Evolutionary conservation across 2,329 filamentous ascomycete genomes (phyloP).

Genomic region (Diplocarpon rosae): DNA sequence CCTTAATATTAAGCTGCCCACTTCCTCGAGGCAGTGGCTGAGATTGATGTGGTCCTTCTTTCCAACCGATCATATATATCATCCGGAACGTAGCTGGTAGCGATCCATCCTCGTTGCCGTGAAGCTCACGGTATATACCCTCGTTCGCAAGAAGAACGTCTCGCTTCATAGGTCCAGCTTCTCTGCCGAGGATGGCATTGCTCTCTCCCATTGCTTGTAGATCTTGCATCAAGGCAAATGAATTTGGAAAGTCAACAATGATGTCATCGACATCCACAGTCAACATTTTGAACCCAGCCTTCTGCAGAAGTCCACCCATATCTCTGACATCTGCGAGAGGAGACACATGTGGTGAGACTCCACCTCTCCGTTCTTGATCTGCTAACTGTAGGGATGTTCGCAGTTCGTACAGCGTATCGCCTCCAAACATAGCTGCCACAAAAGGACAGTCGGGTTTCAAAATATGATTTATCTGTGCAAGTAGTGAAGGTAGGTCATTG

Average conservation of each 20-base stretch:
- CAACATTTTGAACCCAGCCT: constrained; percentile 86
- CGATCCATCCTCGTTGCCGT: constrained; percentile 67
- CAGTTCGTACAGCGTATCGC: constrained; percentile 87
- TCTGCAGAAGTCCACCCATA: constrained; percentile 74
- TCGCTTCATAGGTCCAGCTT: constrained; percentile 64
- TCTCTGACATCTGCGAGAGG: constrained; percentile 88
- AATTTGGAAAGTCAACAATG: constrained; percentile 84
- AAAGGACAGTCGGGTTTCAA: constrained; percentile 88
- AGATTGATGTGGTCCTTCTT: constrained; percentile 66
- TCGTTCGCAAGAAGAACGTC: constrained; percentile 84
- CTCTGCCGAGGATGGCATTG: constrained; percentile 78
- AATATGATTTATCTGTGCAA: constrained; percentile 74
- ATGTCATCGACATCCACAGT: constrained; percentile 98
- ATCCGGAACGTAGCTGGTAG: constrained; percentile 87
- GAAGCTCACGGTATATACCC: constrained; percentile 76
- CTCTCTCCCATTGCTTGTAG: constrained; percentile 93
- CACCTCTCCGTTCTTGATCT: constrained; percentile 81
- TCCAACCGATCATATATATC: constrained; percentile 99
- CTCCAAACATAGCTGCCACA: constrained; percentile 91
- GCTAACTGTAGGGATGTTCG: constrained; percentile 88
- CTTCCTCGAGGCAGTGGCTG: constrained; percentile 75
- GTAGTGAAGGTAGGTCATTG: constrained; percentile 81
- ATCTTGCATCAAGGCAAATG: constrained; percentile 84
- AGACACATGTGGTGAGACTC: constrained; percentile 81
- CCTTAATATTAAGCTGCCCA: constrained; percentile 79